Evolutionary conservation across 139 green algal species (phyloP).

Genomic region (Tetraselmis striata): DNA sequence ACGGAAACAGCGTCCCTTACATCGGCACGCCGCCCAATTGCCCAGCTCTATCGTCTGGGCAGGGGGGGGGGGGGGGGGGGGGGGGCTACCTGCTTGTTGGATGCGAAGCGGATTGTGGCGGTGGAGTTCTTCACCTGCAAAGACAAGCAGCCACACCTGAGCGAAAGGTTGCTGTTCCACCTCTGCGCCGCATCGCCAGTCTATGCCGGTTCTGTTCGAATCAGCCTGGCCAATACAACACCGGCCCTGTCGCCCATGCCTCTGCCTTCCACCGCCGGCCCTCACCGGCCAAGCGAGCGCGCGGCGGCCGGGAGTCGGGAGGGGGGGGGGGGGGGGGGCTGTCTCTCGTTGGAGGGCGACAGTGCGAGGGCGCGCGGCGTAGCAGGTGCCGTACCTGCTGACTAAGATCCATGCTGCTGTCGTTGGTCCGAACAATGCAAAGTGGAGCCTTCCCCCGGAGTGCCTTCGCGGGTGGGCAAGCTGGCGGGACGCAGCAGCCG

Average conservation of each 20-base stretch:
- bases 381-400: neutral
- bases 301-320: neutral
- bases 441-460: too few species aligned
- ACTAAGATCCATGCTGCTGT: neutral
- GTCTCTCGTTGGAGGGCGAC: neutral
- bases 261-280: neutral
- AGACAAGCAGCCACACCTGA: neutral
- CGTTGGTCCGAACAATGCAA: too few species aligned
- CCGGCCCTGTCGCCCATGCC: too few species aligned
- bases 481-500: too few species aligned
- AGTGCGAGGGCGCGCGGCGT: too few species aligned
- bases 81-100: neutral
- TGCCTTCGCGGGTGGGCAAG: too few species aligned
- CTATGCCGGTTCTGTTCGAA: neutral
- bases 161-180: too few species aligned
- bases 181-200: neutral
- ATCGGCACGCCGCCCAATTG: too few species aligned
- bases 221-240: too few species aligned
- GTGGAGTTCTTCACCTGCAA: neutral
- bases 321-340: too few species aligned
- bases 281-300: neutral
- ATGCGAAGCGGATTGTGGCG: neutral
- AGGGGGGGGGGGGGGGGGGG: neutral
- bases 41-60: too few species aligned
- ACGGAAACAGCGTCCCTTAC: too few species aligned